Percentiles rank a stretch among this genome's conserved stretches.
These are phyloP conservation scores for Sapria himalayana DNA, from an alignment of 345 rosid species.

Conservation along the genomic window DNA sequence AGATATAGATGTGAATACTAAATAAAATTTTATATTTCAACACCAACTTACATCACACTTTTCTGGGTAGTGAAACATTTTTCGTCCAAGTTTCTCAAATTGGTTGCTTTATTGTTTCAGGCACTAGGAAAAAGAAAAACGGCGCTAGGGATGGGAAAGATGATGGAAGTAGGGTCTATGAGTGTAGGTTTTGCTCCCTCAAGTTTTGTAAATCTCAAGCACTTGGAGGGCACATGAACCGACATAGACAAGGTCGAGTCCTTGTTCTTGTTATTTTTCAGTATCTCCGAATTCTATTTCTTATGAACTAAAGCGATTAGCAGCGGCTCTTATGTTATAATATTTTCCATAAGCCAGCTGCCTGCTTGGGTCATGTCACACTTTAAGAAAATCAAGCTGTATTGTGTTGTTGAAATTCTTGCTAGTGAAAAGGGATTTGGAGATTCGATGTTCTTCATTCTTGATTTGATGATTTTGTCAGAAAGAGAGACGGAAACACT, in stretches of 20 bases:
- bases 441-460: constrained; percentile 10
- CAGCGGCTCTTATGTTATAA: constrained; percentile 4
- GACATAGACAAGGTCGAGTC: constrained; percentile 69
- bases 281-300: neutral
- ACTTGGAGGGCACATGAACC: constrained; percentile 99
- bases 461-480: constrained; percentile 14
- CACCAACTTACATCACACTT: no score
- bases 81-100: constrained; percentile 20
- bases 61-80: no score
- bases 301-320: neutral
- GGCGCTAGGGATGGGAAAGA: constrained; percentile 63
- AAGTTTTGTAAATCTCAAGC: constrained; percentile 99
- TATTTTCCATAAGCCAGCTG: constrained; percentile 1
- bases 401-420: constrained; percentile 10
- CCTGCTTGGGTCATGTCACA: constrained; percentile 20
- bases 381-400: constrained; percentile 13
- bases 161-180: constrained; percentile 71
- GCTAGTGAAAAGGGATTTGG: constrained; percentile 8
- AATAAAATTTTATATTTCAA: no score
- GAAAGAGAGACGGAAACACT: constrained; percentile 97
- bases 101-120: constrained; percentile 16
- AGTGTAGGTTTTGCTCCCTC: constrained; percentile 99
- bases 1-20: no score
- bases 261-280: neutral
- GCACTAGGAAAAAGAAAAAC: constrained; percentile 37